phyloP scores from a whole-genome alignment of 345 rosid species.

The Eucalyptus lansdowneana region DNA sequence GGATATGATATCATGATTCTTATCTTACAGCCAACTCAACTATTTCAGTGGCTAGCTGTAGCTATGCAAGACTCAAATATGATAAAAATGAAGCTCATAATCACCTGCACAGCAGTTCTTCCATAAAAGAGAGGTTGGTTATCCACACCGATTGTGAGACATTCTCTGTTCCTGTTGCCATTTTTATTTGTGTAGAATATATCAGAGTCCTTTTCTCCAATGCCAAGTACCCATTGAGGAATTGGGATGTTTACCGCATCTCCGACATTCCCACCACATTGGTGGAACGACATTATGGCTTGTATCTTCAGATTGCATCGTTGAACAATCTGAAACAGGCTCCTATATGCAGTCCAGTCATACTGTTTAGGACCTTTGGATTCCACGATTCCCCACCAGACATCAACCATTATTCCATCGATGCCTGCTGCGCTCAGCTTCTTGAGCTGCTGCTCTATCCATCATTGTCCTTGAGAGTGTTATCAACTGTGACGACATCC shows the following conservation, averaged over 20 bases:
- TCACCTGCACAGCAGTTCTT: slow-evolving; percentile 59
- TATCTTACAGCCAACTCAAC: not conserved
- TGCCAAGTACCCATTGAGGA: slow-evolving; percentile 56
- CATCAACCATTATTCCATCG: slow-evolving; percentile 81
- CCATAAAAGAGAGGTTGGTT: slow-evolving; percentile 43
- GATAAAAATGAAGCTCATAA: not conserved
- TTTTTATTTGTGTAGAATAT: slow-evolving; percentile 49
- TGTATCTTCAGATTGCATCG: slow-evolving; percentile 45
- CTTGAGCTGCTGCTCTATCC: slow-evolving; percentile 41
- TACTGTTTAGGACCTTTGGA: slow-evolving; percentile 46
- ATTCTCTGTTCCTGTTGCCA: slow-evolving; percentile 61
- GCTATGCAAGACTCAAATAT: not conserved
- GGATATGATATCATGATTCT: not conserved
- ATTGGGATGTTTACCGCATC: slow-evolving; percentile 61
- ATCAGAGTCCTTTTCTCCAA: slow-evolving; percentile 47
- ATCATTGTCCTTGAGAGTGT: slow-evolving; percentile 26
- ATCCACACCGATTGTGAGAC: slow-evolving; percentile 59
- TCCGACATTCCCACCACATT: slow-evolving; percentile 82
- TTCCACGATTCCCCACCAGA: slow-evolving; percentile 84
- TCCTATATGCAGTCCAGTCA: slow-evolving; percentile 72
- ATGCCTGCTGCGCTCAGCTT: slow-evolving; percentile 51
- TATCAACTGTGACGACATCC: slow-evolving; percentile 45
- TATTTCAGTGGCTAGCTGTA: not conserved
- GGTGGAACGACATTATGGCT: slow-evolving; percentile 85
- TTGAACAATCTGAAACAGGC: slow-evolving; percentile 38